Conservation (phyloP, 1,284 basidiomycete genomes). For the Jaminaea rosea region DNA sequence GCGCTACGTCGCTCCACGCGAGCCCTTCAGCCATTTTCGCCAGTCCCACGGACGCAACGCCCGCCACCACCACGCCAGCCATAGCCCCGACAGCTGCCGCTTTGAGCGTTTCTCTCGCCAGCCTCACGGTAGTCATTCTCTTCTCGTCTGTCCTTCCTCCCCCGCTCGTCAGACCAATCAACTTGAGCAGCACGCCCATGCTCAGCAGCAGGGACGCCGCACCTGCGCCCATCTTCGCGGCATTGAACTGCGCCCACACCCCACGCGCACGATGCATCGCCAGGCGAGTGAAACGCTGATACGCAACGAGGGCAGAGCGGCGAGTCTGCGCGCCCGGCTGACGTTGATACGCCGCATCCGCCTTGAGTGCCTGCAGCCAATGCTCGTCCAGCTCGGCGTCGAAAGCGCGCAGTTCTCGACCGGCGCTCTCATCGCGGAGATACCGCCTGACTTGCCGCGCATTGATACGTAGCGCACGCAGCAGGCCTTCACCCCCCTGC, state of each 20-base stretch:
- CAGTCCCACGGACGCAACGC: too few species aligned
- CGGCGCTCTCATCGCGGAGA: constrained; percentile 62
- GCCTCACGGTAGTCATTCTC: too few species aligned
- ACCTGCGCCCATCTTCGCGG: constrained; percentile 64
- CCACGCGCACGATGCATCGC: constrained; percentile 65
- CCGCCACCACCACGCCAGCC: too few species aligned
- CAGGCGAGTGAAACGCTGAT: constrained; percentile 55
- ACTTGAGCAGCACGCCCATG: neutral
- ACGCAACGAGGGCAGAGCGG: constrained; percentile 19
- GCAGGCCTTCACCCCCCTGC: constrained; percentile 47
- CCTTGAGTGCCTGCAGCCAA: constrained; percentile 21
- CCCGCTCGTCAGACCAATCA: neutral
- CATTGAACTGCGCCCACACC: constrained; percentile 92
- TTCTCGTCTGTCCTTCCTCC: too few species aligned
- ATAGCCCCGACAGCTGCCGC: too few species aligned
- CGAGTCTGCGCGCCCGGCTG: constrained; percentile 8
- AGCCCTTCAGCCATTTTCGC: too few species aligned
- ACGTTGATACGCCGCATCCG: constrained; percentile 19
- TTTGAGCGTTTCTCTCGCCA: too few species aligned
- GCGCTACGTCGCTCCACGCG: neutral
- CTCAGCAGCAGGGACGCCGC: constrained; percentile 46
- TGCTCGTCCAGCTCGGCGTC: constrained; percentile 31
- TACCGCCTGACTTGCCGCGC: constrained; percentile 69
- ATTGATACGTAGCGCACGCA: constrained; percentile 64
- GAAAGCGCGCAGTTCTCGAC: constrained; percentile 56